Evolutionary conservation across 768 basidiomycete species (phyloP), one percentile per base, ranked within the genome.

Genomic region (Mycena alexandri): DNA sequence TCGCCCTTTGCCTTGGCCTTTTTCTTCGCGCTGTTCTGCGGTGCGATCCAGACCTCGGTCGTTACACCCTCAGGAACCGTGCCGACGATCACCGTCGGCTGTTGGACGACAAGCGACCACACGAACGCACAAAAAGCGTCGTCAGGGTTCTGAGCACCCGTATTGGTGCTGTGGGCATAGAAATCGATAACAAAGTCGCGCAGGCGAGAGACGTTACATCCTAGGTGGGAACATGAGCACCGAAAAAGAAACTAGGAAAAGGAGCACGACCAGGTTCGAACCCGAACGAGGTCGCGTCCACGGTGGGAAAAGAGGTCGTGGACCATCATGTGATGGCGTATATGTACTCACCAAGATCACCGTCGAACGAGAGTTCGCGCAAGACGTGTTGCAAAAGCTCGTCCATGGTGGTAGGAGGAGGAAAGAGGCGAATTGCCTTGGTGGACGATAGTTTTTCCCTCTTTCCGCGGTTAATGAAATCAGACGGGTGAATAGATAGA

Each of bases 281-380:
- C 56, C 55, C 38, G 61, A 53, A 54, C 57, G n/a, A 42, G 42
- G 57, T 67, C 67, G 61, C 65, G 69, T 63, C 52, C 50, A 70
- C 58, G 63, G 69, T 61, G 59, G 58, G 74, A 63, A 63, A 69
- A 75, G 67, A 73, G 80, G 71, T n/a, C 69, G 65, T 50, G 61
- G 63, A 69, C 54, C 57, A 77, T 79, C 79, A 79, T 75, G 77
- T 80, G 78, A 77, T 76, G 65, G 63, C 44, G 60, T 29, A 29
- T 29, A 3, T 6, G 29, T 62, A 86, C 91, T 82, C 78, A 96
- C 95, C 95, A 47, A 94, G 83, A 76, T 96, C 93, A 7, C 95
- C 95, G 73, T 96, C 94, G 78, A 95, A 96, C 7, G 95, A 89
- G 34, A 97, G 83, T 77, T 97, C 94, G 43, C 91, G 90, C 41